phyloP scores from a whole-genome alignment of 805 yeast species.

The Komagataella ulmi region DNA sequence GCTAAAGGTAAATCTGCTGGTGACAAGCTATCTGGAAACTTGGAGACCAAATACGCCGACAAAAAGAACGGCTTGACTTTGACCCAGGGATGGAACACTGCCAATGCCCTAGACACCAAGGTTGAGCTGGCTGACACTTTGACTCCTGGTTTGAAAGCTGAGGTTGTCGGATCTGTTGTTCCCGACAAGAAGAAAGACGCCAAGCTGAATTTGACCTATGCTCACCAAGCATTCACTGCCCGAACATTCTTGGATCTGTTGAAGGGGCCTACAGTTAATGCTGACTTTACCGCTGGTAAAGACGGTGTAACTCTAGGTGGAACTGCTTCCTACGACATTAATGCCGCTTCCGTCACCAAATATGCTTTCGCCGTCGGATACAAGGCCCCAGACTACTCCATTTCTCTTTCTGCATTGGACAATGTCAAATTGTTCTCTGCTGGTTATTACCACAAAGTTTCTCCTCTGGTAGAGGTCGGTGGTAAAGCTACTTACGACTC shows the following conservation, averaged over 20 bases:
- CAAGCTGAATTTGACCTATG: constrained; percentile 80
- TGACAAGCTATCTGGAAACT: constrained; percentile 72
- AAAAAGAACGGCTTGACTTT: constrained; percentile 84
- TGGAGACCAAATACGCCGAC: constrained; percentile 89
- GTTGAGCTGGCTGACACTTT: constrained; percentile 83
- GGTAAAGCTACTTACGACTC: constrained; percentile 96
- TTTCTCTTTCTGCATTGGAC: constrained; percentile 73
- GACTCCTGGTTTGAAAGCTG: constrained; percentile 92
- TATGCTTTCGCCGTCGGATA: constrained; percentile 92
- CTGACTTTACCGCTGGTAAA: constrained; percentile 90
- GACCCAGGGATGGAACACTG: constrained; percentile 97
- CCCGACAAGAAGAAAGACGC: constrained; percentile 84
- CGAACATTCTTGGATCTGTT: constrained; percentile 90
- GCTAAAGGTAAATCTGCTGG: constrained; percentile 83
- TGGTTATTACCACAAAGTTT: constrained; percentile 93
- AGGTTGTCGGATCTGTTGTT: constrained; percentile 73
- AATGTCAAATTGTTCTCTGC: constrained; percentile 86
- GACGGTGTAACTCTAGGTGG: constrained; percentile 96
- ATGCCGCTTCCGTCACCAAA: constrained; percentile 84
- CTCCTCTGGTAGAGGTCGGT: constrained; percentile 89
- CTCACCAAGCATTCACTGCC: constrained; percentile 87
- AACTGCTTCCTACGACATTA: constrained; percentile 92
- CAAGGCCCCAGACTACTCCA: constrained; percentile 76
- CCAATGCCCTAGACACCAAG: constrained; percentile 85
- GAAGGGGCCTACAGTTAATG: constrained; percentile 91